A percentile compares a stretch with the other conserved stretches of the same genome.
Conservation (phyloP, 208 protist genomes). For the Naegleria fowleri region DNA sequence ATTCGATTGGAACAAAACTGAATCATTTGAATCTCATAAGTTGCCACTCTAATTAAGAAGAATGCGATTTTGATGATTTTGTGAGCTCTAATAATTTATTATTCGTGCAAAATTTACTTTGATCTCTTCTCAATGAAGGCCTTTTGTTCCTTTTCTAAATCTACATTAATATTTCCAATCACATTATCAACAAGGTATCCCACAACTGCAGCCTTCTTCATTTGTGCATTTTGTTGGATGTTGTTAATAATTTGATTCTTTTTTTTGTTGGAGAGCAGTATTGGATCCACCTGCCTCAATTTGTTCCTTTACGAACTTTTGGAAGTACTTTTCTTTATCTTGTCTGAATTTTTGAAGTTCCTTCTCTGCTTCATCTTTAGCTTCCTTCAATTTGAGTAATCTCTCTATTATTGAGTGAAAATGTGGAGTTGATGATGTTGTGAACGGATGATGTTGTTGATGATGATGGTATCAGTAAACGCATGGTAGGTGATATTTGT, state of each 20-base stretch:
- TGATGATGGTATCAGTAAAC: not conserved
- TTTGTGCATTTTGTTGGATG: not conserved
- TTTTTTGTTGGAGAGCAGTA: not conserved
- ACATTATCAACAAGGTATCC: not conserved
- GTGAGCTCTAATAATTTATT: no score
- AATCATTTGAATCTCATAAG: no score
- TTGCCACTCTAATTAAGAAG: no score
- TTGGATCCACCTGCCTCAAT: not conserved
- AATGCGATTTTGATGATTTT: no score
- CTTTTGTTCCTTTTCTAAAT: not conserved
- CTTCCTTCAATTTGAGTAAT: not conserved
- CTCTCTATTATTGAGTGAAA: no score
- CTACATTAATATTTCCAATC: not conserved
- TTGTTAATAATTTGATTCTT: not conserved
- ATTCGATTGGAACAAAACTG: no score
- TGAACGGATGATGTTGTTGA: not conserved
- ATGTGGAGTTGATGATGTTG: not conserved
- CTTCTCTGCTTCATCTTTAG: not conserved
- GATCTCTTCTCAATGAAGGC: not conserved
- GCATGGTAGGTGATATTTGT: no score
- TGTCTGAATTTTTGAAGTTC: not conserved
- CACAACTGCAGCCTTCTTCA: not conserved
- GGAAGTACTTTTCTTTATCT: not conserved
- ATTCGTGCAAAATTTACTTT: not conserved
- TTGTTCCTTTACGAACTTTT: not conserved